Conservation (phyloP, 2,329 filamentous ascomycete species). For the Chalara sp. region DNA sequence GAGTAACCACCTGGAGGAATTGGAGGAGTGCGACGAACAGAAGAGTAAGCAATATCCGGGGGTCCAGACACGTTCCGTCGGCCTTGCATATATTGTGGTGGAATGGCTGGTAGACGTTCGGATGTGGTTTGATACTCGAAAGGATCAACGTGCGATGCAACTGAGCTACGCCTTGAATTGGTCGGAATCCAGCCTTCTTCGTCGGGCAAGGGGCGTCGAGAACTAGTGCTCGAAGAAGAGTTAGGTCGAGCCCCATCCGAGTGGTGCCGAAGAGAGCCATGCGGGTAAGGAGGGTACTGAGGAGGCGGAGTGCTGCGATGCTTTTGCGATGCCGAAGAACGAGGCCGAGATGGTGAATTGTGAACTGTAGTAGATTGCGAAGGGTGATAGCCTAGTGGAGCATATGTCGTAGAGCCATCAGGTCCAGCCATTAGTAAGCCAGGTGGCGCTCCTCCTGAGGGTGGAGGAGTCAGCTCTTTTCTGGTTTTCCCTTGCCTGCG, state of each 20-base stretch:
- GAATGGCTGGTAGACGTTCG: slow-evolving; percentile 19
- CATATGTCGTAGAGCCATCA: slow-evolving; percentile 37
- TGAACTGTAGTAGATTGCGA: slow-evolving; percentile 25
- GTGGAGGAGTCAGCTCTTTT: slow-evolving; percentile 24
- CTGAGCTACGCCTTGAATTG: slow-evolving; percentile 27
- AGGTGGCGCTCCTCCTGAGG: slow-evolving; percentile 25
- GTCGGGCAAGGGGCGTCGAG: slow-evolving; percentile 35
- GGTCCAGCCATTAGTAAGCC: slow-evolving; percentile 41
- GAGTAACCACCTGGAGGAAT: slow-evolving; percentile 10
- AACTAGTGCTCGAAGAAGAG: slow-evolving; percentile 32
- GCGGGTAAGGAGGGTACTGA: slow-evolving; percentile 11
- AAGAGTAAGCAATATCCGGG: slow-evolving; percentile 28
- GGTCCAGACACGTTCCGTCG: slow-evolving; percentile 26
- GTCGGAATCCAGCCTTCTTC: slow-evolving; percentile 38
- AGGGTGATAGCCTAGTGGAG: slow-evolving; percentile 36
- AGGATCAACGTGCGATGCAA: slow-evolving; percentile 26
- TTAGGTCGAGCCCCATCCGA: slow-evolving; percentile 25
- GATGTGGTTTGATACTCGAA: slow-evolving; percentile 32
- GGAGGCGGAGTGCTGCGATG: slow-evolving; percentile 14
- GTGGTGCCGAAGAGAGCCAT: slow-evolving; percentile 16
- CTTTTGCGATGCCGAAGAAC: slow-evolving; percentile 19
- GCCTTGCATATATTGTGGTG: slow-evolving; percentile 26
- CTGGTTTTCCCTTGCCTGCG: slow-evolving; percentile 27
- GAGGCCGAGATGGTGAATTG: slow-evolving; percentile 26
- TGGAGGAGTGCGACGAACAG: slow-evolving; percentile 19